Evolutionary conservation across 1,284 basidiomycete species (phyloP), one percentile per base, ranked within the genome.

Genomic region (Amylostereum areolatum): DNA sequence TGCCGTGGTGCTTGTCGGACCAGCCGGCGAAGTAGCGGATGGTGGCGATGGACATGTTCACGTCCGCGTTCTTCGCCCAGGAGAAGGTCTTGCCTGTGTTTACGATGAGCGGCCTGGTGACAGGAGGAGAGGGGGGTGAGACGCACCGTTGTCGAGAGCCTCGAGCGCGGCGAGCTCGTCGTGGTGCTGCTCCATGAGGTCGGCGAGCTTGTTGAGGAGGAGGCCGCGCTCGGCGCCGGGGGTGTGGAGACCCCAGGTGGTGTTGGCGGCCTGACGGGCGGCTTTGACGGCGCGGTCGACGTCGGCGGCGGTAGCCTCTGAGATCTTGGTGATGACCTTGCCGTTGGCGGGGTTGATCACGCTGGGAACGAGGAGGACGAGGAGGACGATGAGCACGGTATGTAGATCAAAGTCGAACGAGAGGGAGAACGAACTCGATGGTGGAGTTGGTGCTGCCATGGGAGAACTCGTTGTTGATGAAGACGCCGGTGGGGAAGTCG

Each of bases 1-100:
- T 81, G 24, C 94, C 93, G 46, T 79, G 72, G 57, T 92, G 77
- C 77, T 96, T 97, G 76, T 97, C 93, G 2, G 86, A 83, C 84
- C 84, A 89, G 27, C 86, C 86, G 44, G 80, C 80, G 54, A 80
- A 89, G 63, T 89, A 86, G 56, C 88, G 80, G 66, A 93, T 76
- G 51, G 71, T 73, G 41, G 71, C 75, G 53, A 92, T 89, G n/a
- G 83, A 71, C 57, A 76, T 76, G 32, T 70, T 58, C 7, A 93
- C 74, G 64, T 97, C 95, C 47, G 78, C 83, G 44, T 64, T 74
- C 57, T 77, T 78, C 5, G 93, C 85, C 72, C 84, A 87, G 12
- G 62, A 58, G 67, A 85, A 94, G 1, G 92, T 85, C 71, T 94
- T 94, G 48, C 82, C 48, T 49, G 32, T 32, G 25, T 8, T 7